Conservation (phyloP, 345 rosid species). For the Streptanthus diversifolius region DNA sequence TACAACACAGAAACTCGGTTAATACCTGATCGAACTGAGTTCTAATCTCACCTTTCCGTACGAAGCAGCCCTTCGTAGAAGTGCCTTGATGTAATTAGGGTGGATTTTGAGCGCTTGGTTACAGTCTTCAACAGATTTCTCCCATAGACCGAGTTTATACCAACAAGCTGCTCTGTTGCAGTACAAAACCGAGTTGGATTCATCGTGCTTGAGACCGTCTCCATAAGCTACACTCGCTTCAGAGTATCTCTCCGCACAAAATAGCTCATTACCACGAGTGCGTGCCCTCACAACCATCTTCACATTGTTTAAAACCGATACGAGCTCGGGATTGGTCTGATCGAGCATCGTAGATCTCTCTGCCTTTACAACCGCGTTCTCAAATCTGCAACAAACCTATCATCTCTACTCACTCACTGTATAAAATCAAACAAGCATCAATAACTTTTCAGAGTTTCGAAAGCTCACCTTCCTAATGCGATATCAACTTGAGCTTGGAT, state of each 20-base stretch:
- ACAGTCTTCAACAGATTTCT: slow-evolving; percentile 82
- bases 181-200: slow-evolving; percentile 69
- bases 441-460: slow-evolving; percentile 4
- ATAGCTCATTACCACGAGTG: slow-evolving; percentile 75
- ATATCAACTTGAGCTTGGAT: slow-evolving; percentile 79
- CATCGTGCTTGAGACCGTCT: slow-evolving; percentile 76
- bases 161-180: slow-evolving; percentile 98
- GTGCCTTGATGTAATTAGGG: slow-evolving; percentile 76
- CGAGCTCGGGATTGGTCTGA: slow-evolving; percentile 54
- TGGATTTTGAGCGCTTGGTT: slow-evolving; percentile 71
- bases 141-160: slow-evolving; percentile 90
- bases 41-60: slow-evolving; percentile 62
- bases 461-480: slow-evolving; percentile 94
- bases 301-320: slow-evolving; percentile 57
- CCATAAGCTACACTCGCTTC: slow-evolving; percentile 93
- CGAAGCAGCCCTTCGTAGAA: slow-evolving; percentile 86
- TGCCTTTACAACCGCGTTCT: slow-evolving; percentile 73
- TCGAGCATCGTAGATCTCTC: slow-evolving; percentile 68
- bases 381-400: slow-evolving; percentile 83
- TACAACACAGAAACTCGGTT: not conserved
- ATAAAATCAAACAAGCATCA: slow-evolving; percentile 18
- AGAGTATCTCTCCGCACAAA: slow-evolving; percentile 61
- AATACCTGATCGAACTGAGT: not conserved
- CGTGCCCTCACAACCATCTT: slow-evolving; percentile 72
- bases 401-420: slow-evolving; percentile 40